Base-by-base conservation (phyloP, 352 stramenopile species). In the Phytophthora capsici region DNA sequence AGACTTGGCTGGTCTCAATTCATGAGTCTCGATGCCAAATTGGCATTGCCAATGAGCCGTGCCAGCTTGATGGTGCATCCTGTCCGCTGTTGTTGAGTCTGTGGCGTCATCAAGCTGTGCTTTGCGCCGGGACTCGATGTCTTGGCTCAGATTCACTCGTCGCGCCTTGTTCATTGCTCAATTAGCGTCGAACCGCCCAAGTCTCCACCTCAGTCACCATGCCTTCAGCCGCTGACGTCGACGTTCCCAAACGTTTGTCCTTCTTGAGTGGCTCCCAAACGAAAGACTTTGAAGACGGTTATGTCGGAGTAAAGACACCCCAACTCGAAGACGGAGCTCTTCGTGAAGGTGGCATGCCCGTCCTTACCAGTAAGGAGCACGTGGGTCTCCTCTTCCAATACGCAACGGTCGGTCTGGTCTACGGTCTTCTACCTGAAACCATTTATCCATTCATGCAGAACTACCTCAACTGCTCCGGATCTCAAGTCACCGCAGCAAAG, bases 381-480 rank as follows among this genome's bases (percentile, higher is more conserved):
- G 48, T 81, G 25, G 73, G 71, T 45, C 62, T 86, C 0, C 43
- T 83, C 4, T 63, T 63, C 32, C 71, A 86, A 41, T 83, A 83
- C 40, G 63, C 71, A 10, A 61, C 61, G 9, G 63, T 82, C 9
- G 72, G 75, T 6, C 57, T 84, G 0, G 48, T 80, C 8, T 77
- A 78, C 46, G 77, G 74, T 12, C 45, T 69, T 6, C 56, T 87
- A 0, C 78, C 76, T 13, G 48, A 47, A 9, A 73, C 72, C 0
- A 69, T 80, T 30, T 86, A 84, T 60, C 72, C 78, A 1, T 67
- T 87, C 57, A 46, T 84, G 50, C 61, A 71, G 36, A 19, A 67
- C 14, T 87, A 84, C 53, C 40, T 84, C 12, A 71, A 84, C 46
- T 72, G 69, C 20, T 69, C 67, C 20, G 73, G 71, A 6, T 34